These are phyloP conservation scores for Neonothopanus nambi DNA, from an alignment of 1,284 basidiomycete genomes.

Conservation along the genomic window DNA sequence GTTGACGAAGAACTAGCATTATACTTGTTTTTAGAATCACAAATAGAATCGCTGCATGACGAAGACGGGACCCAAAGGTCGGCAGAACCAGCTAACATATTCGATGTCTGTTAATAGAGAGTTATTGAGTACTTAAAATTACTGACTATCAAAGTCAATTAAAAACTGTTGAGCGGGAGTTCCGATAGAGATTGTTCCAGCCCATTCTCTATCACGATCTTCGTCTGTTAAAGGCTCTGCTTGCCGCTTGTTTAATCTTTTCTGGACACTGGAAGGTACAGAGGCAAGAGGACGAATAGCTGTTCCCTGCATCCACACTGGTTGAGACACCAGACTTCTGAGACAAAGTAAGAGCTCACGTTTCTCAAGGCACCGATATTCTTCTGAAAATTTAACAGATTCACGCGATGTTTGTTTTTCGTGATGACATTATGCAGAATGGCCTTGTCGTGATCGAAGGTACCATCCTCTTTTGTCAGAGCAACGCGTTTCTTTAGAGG, in stretches of 20 bases:
- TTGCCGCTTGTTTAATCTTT: slow-evolving; percentile 23
- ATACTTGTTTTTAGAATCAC: slow-evolving; percentile 27
- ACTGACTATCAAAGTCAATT: slow-evolving; percentile 39
- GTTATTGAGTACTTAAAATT: slow-evolving; percentile 8
- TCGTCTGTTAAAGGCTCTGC: slow-evolving; percentile 24
- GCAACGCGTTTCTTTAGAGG: slow-evolving; percentile 15
- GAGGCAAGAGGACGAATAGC: too few species aligned
- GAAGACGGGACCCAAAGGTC: slow-evolving; percentile 26
- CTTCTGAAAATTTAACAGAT: slow-evolving; percentile 25
- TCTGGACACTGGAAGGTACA: too few species aligned
- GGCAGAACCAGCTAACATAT: slow-evolving; percentile 25
- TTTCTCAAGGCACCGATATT: slow-evolving; percentile 23
- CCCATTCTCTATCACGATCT: slow-evolving; percentile 25
- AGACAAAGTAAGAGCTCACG: slow-evolving; percentile 9
- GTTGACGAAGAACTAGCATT: slow-evolving; percentile 37
- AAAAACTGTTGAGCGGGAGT: slow-evolving; percentile 26
- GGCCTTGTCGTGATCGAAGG: slow-evolving; percentile 26
- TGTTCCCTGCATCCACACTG: neutral
- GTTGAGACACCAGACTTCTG: neutral
- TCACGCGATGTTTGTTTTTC: slow-evolving; percentile 28
- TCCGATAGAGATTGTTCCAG: slow-evolving; percentile 32
- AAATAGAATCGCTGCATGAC: slow-evolving; percentile 31
- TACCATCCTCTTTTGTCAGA: slow-evolving; percentile 19
- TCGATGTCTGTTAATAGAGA: neutral
- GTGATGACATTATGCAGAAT: slow-evolving; percentile 3